Evolutionary conservation across 139 green algal genomes (phyloP), one percentile per base, ranked within the genome.

Genomic region (Tetradesmus obliquus): DNA sequence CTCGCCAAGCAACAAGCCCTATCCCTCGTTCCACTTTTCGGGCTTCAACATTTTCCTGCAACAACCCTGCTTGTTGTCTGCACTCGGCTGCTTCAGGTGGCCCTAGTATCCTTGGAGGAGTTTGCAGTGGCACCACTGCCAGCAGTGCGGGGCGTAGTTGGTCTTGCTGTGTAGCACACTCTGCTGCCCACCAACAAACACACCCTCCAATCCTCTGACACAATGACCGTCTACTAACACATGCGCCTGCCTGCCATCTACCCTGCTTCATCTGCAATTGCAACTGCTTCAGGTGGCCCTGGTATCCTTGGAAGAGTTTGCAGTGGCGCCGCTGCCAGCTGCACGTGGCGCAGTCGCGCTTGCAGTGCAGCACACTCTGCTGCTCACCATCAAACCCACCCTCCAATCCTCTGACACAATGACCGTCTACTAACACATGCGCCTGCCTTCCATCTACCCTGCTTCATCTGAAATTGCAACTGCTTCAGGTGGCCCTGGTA

Each of bases 331-430:
- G 1, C 88, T 96, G 8, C 88, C 91, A 54, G 90, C 91, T 32
- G 90, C 72, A 17, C 89, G 91, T 32, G 88, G 87, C n/a, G 91
- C 91, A 24, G 57, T 89, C 2, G 91, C 93, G 3, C 57, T 95
- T 4, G 92, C 85, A 58, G 32, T 45, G 32, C 32, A 45, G 32
- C 32, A 45, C 32, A 45, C 32, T n/a, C 32, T 45, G 32, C 32
- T 45, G 32, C 32, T 45, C 32, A 45, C 32, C 32, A 45, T 1
- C 32, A 45, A 45, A 45, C 32, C 32, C 32, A 45, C 32, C 32
- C 32, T 45, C 32, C 32, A 45, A 45, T 45, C 32, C 32, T 45
- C 32, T 45, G 32, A 45, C 32, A 45, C 32, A 45, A 45, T 45
- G 32, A 45, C 32, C 32, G 32, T 45, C 32, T 45, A 45, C 32